Base-by-base conservation (phyloP, 129 eudicot genomes). In the Centella asiatica region DNA sequence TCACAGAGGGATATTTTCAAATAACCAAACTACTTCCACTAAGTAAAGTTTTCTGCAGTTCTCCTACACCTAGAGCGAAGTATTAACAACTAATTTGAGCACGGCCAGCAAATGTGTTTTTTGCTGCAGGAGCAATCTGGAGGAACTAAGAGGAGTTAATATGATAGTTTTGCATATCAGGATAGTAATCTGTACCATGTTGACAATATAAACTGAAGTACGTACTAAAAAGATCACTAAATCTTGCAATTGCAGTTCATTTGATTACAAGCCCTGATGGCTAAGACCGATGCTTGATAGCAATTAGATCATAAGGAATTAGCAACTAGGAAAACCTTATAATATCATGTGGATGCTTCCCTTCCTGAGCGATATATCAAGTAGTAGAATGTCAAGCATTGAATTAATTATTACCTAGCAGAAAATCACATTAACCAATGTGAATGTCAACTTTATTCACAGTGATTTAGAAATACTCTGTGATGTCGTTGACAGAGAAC, bases 401-500 rank as follows among this genome's bases (percentile, higher is more conserved):
- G 18, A 18, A 17, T 17, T 17, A 32, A 25, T 17, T 29, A 7
- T 32, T 44, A 37, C 42, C 42, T 37, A 37, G 42, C 12, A n/a
- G n/a, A n/a, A n/a, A n/a, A n/a, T n/a, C n/a, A n/a, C n/a, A n/a
- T n/a, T n/a, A n/a, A 37, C 42, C 8, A 37, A 37, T 37, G 42
- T 13, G 19, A 18, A 19, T 17, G 18, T 14, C 40, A 56, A 7
- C n/a, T 3, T n/a, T 31, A 20, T n/a, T n/a, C 44, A 56, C 40
- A 31, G 13, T n/a, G 15, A n/a, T 19, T 27, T 42, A 9, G 36
- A 56, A n/a, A 3, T 32, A 29, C 0, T 0, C 80, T 90, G 95
- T 69, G 78, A 90, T 31, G 95, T 90, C 42, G 76, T 86, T 40
- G 95, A 90, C 20, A 86, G 63, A 48, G 97, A 86, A 73, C 97